Evolutionary conservation across 345 rosid species (phyloP), one percentile per base, ranked within the genome.

Genomic region (Dipteronia dyeriana): DNA sequence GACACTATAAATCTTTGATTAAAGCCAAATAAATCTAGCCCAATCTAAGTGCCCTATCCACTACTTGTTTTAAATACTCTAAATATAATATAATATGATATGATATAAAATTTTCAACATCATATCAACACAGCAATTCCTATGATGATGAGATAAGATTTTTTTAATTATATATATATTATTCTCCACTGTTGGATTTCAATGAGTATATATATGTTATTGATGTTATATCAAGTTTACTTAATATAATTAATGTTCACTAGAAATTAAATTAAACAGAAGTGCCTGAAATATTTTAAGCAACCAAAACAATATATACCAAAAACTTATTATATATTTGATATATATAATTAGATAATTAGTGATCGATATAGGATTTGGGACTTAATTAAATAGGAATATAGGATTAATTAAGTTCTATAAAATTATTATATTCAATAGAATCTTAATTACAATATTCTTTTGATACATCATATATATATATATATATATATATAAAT

Each of bases 31-130:
- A 31, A 51, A 13, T 76, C 38, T 56, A 34, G 19, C 51, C 65
- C 71, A 16, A 56, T 68, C 26, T 75, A 74, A 71, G 79, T 83
- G 84, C 76, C 71, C 70, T 75, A 77, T 75, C 82, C 82, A 81
- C 82, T 75, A 68, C 45, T 41, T 41, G 11, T 41, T 41, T 41
- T 41, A 41, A 7, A 11, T 41, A 41, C 45, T 41, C 45, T 26
- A 51, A 73, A 59, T 34, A 34, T 34, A 34, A 34, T 34, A 34
- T 34, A 73, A 59, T 34, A 34, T 34, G 4, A 34, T 34, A 34
- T 4, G 4, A 34, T 34, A 34, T 4, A 34, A 34, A 34, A 4
- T 34, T 34, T 34, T 72, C 23, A 17, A 47, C 75, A 73, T 68
- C 61, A 75, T 22, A 31, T 39, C 64, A 57, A 29, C 75, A 76